Evolutionary conservation across 23 red algal genomes (phyloP).

Genomic region (Chondrus crispus): DNA sequence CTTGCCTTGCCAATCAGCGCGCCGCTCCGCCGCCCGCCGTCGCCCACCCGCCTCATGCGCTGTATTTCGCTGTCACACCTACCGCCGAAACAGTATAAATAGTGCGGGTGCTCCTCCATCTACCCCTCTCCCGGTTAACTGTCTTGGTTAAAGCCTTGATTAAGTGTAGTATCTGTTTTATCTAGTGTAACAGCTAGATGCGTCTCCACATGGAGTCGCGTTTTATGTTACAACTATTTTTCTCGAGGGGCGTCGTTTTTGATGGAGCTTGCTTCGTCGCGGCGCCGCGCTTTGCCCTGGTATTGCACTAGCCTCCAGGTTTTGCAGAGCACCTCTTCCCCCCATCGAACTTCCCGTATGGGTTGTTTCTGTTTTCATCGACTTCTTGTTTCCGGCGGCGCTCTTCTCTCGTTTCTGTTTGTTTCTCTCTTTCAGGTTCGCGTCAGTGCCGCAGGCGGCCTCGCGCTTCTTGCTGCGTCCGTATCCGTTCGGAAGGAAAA

Average conservation of each 20-base stretch:
- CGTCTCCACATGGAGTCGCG: constrained; percentile 72
- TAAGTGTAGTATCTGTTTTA: constrained; percentile 97
- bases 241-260: constrained; percentile 57
- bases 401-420: too few relatives aligned
- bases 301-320: constrained; percentile 87
- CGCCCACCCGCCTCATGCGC: not conserved
- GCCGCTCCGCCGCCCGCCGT: not conserved
- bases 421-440: too few relatives aligned
- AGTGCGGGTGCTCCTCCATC: not conserved
- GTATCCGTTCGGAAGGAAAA: too few relatives aligned
- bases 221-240: constrained; percentile 92
- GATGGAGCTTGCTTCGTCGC: constrained; percentile 45
- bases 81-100: not conserved
- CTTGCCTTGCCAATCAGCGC: too few relatives aligned
- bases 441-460: too few relatives aligned
- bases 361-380: not conserved
- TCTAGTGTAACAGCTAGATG: constrained; percentile 93
- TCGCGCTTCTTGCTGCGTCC: too few relatives aligned
- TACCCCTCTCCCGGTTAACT: constrained; percentile 8
- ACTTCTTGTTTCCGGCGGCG: too few relatives aligned
- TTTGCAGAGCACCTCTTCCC: constrained; percentile 85
- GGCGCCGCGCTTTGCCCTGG: constrained; percentile 76
- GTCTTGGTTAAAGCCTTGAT: constrained; percentile 86
- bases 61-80: not conserved
- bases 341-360: not conserved